phyloP scores from a whole-genome alignment of 1,139 yeast genomes.

The Diutina pseudorugosa region DNA sequence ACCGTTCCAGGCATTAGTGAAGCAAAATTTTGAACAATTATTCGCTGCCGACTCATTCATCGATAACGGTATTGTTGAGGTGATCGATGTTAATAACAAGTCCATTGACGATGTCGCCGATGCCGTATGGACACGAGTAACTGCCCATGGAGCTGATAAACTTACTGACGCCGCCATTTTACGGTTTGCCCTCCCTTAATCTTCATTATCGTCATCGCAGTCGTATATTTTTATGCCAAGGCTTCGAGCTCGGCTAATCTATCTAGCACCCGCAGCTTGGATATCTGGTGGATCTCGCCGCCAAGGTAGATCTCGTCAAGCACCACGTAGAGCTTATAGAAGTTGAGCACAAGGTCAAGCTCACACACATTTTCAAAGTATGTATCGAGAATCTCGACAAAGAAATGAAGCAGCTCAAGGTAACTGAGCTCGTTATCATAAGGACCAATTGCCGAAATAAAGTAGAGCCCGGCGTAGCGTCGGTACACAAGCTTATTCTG shows the following conservation, averaged over 20 bases:
- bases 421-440: slow-evolving; percentile 72
- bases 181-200: not conserved
- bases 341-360: slow-evolving; percentile 75
- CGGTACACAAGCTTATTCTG: slow-evolving; percentile 70
- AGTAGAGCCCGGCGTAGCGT: slow-evolving; percentile 85
- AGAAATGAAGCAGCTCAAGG: slow-evolving; percentile 73
- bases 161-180: not conserved
- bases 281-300: slow-evolving; percentile 62
- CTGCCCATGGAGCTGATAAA: not conserved
- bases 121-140: slow-evolving; percentile 21
- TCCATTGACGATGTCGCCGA: slow-evolving; percentile 41
- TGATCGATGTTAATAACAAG: slow-evolving; percentile 49
- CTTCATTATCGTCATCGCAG: not conserved
- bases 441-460: slow-evolving; percentile 66
- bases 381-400: slow-evolving; percentile 80
- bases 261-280: not conserved
- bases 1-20: slow-evolving; percentile 63
- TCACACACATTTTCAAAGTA: slow-evolving; percentile 91
- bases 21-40: slow-evolving; percentile 41
- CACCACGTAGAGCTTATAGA: slow-evolving; percentile 57
- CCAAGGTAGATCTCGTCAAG: slow-evolving; percentile 68
- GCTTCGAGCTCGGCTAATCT: not conserved
- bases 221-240: not conserved
- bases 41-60: slow-evolving; percentile 21
- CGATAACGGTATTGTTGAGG: slow-evolving; percentile 16